phyloP scores from a whole-genome alignment of 1,139 yeast genomes.

The Suhomyces atakaporum region DNA sequence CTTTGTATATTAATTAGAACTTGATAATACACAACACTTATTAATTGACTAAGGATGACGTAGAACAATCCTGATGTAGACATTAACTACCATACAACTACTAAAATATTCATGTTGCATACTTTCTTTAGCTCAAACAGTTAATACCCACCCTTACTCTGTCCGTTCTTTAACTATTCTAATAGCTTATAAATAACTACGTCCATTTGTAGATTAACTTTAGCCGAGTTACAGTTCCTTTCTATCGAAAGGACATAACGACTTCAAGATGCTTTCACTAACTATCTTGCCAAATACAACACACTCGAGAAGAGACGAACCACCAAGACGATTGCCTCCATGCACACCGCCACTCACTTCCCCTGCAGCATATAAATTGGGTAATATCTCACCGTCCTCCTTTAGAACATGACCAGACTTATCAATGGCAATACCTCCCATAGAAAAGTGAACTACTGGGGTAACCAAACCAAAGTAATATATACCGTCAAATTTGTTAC shows the following conservation, averaged over 20 bases:
- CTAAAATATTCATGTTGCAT: no score
- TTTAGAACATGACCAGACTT: conserved; percentile 27
- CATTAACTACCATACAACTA: background rate
- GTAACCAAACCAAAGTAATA: conserved; percentile 38
- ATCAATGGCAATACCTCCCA: conserved; percentile 43
- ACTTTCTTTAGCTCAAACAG: no score
- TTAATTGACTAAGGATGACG: conserved; percentile 8
- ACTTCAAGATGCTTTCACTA: conserved; percentile 13
- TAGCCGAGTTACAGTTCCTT: no score
- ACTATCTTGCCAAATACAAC: conserved; percentile 39
- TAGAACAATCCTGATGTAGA: background rate
- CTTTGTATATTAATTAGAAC: conserved; percentile 14
- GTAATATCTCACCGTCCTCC: conserved; percentile 19
- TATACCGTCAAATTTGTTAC: conserved; percentile 6
- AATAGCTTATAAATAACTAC: no score
- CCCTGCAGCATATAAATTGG: conserved; percentile 38
- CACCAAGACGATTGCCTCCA: conserved; percentile 41
- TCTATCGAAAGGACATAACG: no score
- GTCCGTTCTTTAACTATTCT: no score
- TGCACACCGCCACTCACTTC: conserved; percentile 45
- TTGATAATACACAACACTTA: conserved; percentile 14
- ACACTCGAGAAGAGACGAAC: conserved; percentile 41
- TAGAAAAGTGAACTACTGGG: conserved; percentile 42
- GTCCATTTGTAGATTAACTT: no score
- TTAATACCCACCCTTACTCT: no score